Base-by-base conservation (phyloP, 129 eudicot genomes). In the Chrysanthemum lavandulifolium region DNA sequence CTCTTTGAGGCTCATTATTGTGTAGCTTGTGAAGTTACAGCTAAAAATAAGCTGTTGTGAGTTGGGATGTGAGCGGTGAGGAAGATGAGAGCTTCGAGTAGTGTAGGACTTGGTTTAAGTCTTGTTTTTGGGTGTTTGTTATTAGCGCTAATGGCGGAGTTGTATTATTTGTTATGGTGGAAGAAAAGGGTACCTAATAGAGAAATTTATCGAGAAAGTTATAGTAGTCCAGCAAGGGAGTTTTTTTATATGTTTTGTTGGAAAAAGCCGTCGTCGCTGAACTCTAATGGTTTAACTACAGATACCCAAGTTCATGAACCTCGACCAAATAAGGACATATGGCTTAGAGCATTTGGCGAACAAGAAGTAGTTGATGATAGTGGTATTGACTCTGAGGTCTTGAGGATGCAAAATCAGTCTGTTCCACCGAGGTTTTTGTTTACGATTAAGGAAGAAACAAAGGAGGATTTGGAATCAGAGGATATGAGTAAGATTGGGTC, bases 371-470 rank as follows among this genome's bases (percentile, higher is more conserved):
- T 18, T 71, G 68, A 61, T 4, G 70, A 40, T 65, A 40, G 57
- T 10, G 27, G 15, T 21, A 29, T 50, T 40, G 94, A 85, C 14
- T 66, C 81, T 60, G 95, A 84, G 50, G 60, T 83, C 11, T 70
- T 72, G 60, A 67, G 76, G 63, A 66, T 83, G 61, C 83, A 83
- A 23, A 83, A 82, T 40, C 78, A 83, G 16, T 69, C 79, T 31
- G 86, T 72, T 19, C 88, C 89, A 53, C 86, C 97, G 53, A 82
- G 97, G 68, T 88, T 91, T 76, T 86, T 91, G 51, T 91, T 91
- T 85, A 91, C 97, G 2, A 91, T 91, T 52, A 88, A 79, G 51
- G 97, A 91, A 72, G 97, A 88, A 78, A 90, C 95, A 5, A 90
- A 78, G 14, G 97, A 90, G 43, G 97, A 90, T 75, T 73, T 90